Evolutionary conservation across 352 stramenopile genomes (phyloP).

Genomic region (Plasmopara muralis): DNA sequence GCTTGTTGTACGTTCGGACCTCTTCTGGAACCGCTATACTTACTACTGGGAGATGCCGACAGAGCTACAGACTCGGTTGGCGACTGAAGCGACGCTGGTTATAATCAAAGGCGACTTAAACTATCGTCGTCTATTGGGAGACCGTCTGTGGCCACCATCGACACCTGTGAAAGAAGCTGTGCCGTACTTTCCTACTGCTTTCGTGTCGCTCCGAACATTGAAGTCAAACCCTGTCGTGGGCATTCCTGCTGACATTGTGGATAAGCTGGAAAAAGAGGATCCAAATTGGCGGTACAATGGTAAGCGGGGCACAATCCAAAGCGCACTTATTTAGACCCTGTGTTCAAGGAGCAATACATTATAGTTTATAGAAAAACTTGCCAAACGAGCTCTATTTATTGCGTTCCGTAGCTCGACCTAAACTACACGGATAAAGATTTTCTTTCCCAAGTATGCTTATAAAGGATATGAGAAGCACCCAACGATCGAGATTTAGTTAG

Average conservation of each 20-base stretch:
- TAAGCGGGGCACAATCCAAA: slow-evolving; percentile 57
- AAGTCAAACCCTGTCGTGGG: slow-evolving; percentile 72
- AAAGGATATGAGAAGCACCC: too few relatives aligned
- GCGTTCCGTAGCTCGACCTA: too few relatives aligned
- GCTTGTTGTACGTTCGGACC: slow-evolving; percentile 24
- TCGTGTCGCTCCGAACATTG: slow-evolving; percentile 62
- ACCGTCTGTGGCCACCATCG: slow-evolving; percentile 87
- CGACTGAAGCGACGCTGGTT: slow-evolving; percentile 62
- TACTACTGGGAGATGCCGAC: slow-evolving; percentile 65
- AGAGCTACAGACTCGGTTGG: slow-evolving; percentile 26
- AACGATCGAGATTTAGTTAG: too few relatives aligned
- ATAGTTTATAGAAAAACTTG: too few relatives aligned
- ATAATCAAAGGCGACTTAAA: slow-evolving; percentile 98
- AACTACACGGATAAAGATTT: too few relatives aligned
- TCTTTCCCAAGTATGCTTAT: too few relatives aligned
- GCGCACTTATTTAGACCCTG: slow-evolving; percentile 24
- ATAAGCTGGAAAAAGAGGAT: slow-evolving; percentile 41
- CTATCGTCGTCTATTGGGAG: slow-evolving; percentile 92
- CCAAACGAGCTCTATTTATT: too few relatives aligned
- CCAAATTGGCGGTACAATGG: slow-evolving; percentile 60
- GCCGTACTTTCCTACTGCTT: slow-evolving; percentile 62
- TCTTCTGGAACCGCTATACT: slow-evolving; percentile 69
- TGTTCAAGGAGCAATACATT: too few relatives aligned
- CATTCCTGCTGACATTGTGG: slow-evolving; percentile 35
- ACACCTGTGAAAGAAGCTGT: slow-evolving; percentile 83